A percentile compares a stretch with the other conserved stretches of the same genome.
Conservation (phyloP, 768 basidiomycete genomes). For the Tephrocybe sp. region DNA sequence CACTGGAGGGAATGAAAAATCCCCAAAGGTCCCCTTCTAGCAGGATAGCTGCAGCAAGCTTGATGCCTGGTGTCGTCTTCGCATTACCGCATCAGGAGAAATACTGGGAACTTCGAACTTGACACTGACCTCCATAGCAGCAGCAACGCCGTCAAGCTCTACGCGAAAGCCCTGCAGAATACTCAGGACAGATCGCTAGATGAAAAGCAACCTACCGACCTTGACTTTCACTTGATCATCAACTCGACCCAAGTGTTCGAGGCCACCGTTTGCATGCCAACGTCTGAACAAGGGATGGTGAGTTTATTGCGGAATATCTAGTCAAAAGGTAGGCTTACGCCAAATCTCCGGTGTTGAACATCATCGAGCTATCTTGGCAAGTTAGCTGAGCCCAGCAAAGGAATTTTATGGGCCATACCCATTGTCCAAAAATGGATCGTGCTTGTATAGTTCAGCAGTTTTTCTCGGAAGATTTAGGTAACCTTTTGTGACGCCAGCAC, state of each 20-base stretch:
- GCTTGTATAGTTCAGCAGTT: conserved; percentile 44
- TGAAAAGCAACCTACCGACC: conserved; percentile 23
- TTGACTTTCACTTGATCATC: conserved; percentile 66
- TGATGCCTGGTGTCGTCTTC: conserved; percentile 19
- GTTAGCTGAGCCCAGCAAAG: background rate
- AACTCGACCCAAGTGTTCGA: conserved; percentile 56
- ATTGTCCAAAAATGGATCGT: conserved; percentile 48
- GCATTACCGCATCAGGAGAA: background rate
- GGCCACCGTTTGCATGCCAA: conserved; percentile 47
- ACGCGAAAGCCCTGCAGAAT: conserved; percentile 51
- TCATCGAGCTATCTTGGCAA: conserved; percentile 28
- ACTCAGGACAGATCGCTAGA: background rate
- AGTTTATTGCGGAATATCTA: background rate
- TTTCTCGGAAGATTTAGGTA: conserved; percentile 53
- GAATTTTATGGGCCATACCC: conserved; percentile 32
- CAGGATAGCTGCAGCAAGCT: conserved; percentile 46
- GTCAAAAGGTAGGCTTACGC: conserved; percentile 27
- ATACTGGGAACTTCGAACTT: background rate
- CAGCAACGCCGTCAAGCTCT: conserved; percentile 57
- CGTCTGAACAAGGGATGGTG: conserved; percentile 26
- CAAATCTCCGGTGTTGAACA: conserved; percentile 65
- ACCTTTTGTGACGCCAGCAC: conserved; percentile 48
- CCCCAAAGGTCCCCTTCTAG: conserved; percentile 55
- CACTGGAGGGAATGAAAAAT: conserved; percentile 41
- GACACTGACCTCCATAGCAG: conserved; percentile 48